Conservation (phyloP, 108 stramenopile species). For the Poteriospumella lacustris region DNA sequence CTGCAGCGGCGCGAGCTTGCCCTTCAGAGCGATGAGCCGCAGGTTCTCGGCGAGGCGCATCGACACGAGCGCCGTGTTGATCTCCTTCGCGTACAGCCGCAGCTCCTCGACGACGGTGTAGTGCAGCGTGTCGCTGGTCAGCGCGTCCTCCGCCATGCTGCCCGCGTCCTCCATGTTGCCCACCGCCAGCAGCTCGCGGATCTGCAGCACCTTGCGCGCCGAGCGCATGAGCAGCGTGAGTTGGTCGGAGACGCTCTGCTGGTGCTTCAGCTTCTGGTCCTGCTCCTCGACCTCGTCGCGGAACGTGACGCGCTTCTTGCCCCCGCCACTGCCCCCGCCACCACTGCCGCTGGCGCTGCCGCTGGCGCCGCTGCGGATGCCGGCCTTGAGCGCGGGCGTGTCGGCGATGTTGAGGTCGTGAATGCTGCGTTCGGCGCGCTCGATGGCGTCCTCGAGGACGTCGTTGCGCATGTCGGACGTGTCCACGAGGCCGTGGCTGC, state of each 20-base stretch:
- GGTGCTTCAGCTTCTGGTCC: no score
- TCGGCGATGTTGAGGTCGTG: no score
- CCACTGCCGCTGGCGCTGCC: no score
- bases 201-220: neutral
- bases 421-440: neutral
- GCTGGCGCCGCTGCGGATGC: no score
- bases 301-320: no score
- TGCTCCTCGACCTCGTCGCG: no score
- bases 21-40: neutral
- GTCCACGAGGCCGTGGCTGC: constrained; percentile 21
- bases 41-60: neutral
- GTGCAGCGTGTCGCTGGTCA: neutral
- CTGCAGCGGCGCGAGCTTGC: neutral
- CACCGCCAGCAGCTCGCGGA: neutral
- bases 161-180: constrained; percentile 4
- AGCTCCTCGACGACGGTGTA: constrained; percentile 4
- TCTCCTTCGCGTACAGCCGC: constrained; percentile 5
- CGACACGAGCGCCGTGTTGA: neutral
- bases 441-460: neutral
- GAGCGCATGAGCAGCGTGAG: neutral
- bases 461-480: neutral
- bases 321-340: no score
- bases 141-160: neutral
- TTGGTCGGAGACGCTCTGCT: neutral
- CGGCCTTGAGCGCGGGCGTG: no score